Evolutionary conservation across 202 grass and related monocot genomes (phyloP).

Genomic region (Eragrostis tef): DNA sequence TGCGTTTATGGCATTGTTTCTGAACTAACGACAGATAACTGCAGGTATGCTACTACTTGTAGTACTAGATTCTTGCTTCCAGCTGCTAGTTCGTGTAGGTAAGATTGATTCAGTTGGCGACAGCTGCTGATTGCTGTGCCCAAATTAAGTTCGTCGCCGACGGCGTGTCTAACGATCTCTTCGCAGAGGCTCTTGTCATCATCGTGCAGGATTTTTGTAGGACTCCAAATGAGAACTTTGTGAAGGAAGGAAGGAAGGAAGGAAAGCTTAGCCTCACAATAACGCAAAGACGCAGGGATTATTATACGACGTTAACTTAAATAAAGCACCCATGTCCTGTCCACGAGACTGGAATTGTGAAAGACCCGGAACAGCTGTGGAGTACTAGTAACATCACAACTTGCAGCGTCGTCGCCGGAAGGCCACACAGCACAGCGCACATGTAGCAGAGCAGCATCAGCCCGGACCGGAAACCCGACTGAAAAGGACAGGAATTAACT

Average conservation of each 20-base stretch:
- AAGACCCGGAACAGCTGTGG: background rate
- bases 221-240: background rate
- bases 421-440: background rate
- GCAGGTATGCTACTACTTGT: background rate
- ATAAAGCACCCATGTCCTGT: too few species aligned
- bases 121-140: background rate
- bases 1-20: background rate
- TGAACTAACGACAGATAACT: background rate
- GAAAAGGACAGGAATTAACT: conserved; percentile 33
- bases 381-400: background rate
- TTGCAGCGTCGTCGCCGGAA: background rate
- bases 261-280: background rate
- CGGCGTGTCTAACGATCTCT: background rate
- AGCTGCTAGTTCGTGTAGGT: background rate
- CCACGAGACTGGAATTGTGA: background rate
- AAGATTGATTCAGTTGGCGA: conserved; percentile 27
- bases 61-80: background rate
- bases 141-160: background rate
- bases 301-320: background rate
- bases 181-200: background rate
- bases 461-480: background rate
- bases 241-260: background rate
- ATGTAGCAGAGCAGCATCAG: background rate
- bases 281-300: background rate
- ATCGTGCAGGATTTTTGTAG: background rate